Evolutionary conservation across 805 yeast genomes (phyloP), one percentile per base, ranked within the genome.

Genomic region (Allodekkera sacchari): DNA sequence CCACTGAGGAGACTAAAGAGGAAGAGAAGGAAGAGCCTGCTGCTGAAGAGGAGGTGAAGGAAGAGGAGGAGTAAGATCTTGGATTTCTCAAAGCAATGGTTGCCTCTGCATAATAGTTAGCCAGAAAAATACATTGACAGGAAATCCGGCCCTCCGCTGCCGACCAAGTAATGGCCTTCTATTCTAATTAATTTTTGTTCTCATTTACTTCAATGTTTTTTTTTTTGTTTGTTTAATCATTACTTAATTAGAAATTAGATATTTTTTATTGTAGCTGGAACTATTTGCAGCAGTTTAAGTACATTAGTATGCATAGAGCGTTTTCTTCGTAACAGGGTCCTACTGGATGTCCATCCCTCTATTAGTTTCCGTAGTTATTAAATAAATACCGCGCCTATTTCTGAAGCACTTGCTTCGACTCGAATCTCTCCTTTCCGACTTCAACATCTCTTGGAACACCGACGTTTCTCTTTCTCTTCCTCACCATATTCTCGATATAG

Each of bases 401-500:
- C n/a, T n/a, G n/a, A n/a, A 44, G 13, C 10, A 48, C n/a, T 9
- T 46, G 40, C 27, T 42, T 46, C 3, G 58, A 53, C 19, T 44
- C 44, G 30, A 52, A 52, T 8, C 35, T 41, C 17, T 52, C 57
- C 32, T 51, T 50, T 7, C 54, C 55, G 30, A 47, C 43, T 32
- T 55, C 59, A 19, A 52, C 26, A 14, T 52, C 55, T 37, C 53
- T 44, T 18, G 58, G 38, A 34, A 50, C 47, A 30, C 60, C 61
- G 25, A 55, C 61, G 32, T 55, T 55, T 42, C 72, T 71, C 49
- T 63, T 64, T 57, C 92, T 75, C 60, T 83, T 81, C 50, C 77
- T 78, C 36, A 89, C 66, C 19, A 92, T 92, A 51, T 92, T 92
- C 57, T 92, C 97, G 48, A 92, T 88, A 49, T 87, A 92, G 2